Conservation (phyloP, 805 yeast genomes). For the Ogataea glucozyma region DNA sequence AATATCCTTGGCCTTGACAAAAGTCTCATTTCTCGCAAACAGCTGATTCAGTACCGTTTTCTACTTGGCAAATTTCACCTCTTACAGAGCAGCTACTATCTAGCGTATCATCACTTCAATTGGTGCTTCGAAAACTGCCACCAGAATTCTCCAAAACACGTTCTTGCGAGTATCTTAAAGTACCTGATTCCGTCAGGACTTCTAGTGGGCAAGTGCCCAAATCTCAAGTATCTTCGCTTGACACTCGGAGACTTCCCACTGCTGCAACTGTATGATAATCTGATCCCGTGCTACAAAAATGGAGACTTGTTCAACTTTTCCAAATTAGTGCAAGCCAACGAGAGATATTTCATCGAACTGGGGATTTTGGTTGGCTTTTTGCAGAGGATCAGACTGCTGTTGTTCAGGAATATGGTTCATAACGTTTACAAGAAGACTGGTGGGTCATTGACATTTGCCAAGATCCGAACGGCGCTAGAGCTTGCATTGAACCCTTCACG, state of each 20-base stretch:
- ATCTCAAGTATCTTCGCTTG: slow-evolving; percentile 28
- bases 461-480: slow-evolving; percentile 29
- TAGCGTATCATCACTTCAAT: slow-evolving; percentile 47
- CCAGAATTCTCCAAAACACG: slow-evolving; percentile 28
- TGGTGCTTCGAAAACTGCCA: slow-evolving; percentile 49
- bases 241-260: slow-evolving; percentile 24
- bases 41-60: slow-evolving; percentile 53
- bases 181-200: slow-evolving; percentile 54
- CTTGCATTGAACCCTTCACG: slow-evolving; percentile 20
- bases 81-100: slow-evolving; percentile 50
- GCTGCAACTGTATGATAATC: slow-evolving; percentile 38
- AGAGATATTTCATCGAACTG: slow-evolving; percentile 39
- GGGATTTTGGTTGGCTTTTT: slow-evolving; percentile 45
- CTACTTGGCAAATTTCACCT: slow-evolving; percentile 54
- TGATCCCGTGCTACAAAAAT: slow-evolving; percentile 36
- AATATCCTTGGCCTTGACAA: slow-evolving; percentile 49
- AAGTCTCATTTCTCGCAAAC: slow-evolving; percentile 41
- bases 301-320: slow-evolving; percentile 47
- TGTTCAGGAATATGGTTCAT: slow-evolving; percentile 44
- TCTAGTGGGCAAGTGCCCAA: slow-evolving; percentile 52
- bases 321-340: slow-evolving; percentile 34
- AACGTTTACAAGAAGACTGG: slow-evolving; percentile 22
- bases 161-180: slow-evolving; percentile 41
- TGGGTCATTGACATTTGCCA: slow-evolving; percentile 21
- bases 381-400: slow-evolving; percentile 45